These are phyloP conservation scores for Penicillium concentricum DNA, from an alignment of 2,329 filamentous ascomycete genomes.

Conservation along the genomic window DNA sequence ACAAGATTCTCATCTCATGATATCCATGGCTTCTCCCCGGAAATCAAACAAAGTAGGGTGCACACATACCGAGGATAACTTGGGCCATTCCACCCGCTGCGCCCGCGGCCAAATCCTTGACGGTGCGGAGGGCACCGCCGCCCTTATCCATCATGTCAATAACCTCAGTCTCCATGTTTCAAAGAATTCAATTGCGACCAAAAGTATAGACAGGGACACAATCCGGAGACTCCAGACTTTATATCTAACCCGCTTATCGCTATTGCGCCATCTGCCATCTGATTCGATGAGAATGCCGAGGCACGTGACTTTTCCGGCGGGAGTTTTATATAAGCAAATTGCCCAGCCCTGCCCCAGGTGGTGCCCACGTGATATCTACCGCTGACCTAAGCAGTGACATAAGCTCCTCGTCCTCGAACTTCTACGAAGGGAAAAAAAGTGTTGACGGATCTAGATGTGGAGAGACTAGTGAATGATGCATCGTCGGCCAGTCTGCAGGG, in stretches of 20 bases:
- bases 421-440: slow-evolving; percentile 18
- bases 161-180: slow-evolving; percentile 35
- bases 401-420: slow-evolving; percentile 11
- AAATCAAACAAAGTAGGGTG: slow-evolving; percentile 4
- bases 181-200: slow-evolving; percentile 3
- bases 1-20: not conserved
- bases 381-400: slow-evolving; percentile 13
- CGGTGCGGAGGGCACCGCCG: slow-evolving; percentile 56
- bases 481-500: slow-evolving; percentile 34
- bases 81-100: slow-evolving; percentile 91
- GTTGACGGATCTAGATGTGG: slow-evolving; percentile 17
- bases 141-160: slow-evolving; percentile 39
- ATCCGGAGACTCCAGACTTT: slow-evolving; percentile 12
- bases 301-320: slow-evolving; percentile 29
- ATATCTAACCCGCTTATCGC: slow-evolving; percentile 15
- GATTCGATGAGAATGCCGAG: slow-evolving; percentile 36
- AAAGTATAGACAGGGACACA: slow-evolving; percentile 5
- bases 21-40: slow-evolving; percentile 3
- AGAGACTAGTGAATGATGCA: slow-evolving; percentile 31
- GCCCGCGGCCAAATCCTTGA: slow-evolving; percentile 89
- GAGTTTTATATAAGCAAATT: slow-evolving; percentile 13
- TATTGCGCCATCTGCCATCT: slow-evolving; percentile 25
- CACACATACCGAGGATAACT: slow-evolving; percentile 77
- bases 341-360: too few relatives aligned
- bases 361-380: too few relatives aligned